These are phyloP conservation scores for Claviceps pazoutovae DNA, from an alignment of 2,329 filamentous ascomycete species.

Conservation along the genomic window DNA sequence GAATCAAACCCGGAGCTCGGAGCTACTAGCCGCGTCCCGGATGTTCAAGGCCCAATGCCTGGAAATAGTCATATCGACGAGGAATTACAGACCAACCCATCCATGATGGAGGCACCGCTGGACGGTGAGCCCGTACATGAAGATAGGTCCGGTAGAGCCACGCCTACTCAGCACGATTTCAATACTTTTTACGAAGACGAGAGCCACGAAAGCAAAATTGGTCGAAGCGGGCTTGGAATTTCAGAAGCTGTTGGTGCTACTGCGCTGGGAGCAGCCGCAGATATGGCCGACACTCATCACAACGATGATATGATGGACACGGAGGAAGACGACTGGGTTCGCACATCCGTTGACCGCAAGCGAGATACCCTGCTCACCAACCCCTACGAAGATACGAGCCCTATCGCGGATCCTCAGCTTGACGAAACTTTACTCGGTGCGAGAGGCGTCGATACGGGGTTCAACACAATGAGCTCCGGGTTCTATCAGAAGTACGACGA, in stretches of 20 bases:
- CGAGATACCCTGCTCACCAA: conserved; percentile 54
- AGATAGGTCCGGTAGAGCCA: conserved; percentile 42
- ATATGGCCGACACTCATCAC: conserved; percentile 27
- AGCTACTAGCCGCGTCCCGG: conserved; percentile 51
- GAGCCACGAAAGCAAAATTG: conserved; percentile 9
- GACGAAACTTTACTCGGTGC: conserved; percentile 34
- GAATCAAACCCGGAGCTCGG: conserved; percentile 44
- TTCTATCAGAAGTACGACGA: conserved; percentile 59
- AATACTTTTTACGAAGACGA: conserved; percentile 19
- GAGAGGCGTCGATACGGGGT: conserved; percentile 26
- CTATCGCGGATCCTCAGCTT: conserved; percentile 41
- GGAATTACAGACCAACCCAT: conserved; percentile 74
- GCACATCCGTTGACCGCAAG: conserved; percentile 48
- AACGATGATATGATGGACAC: conserved; percentile 37
- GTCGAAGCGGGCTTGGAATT: conserved; percentile 24
- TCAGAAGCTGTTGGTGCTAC: conserved; percentile 41
- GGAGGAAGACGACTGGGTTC: conserved; percentile 50
- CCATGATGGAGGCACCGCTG: conserved; percentile 62
- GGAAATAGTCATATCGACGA: conserved; percentile 57
- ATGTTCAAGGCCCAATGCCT: conserved; percentile 56
- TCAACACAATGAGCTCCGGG: conserved; percentile 41
- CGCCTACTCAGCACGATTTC: conserved; percentile 27
- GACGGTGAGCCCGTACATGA: conserved; percentile 32
- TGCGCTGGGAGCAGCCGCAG: conserved; percentile 36
- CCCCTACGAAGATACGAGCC: conserved; percentile 51